Evolutionary conservation across 1,139 yeast genomes (phyloP), one percentile per base, ranked within the genome.

Genomic region (Candida smagusa): DNA sequence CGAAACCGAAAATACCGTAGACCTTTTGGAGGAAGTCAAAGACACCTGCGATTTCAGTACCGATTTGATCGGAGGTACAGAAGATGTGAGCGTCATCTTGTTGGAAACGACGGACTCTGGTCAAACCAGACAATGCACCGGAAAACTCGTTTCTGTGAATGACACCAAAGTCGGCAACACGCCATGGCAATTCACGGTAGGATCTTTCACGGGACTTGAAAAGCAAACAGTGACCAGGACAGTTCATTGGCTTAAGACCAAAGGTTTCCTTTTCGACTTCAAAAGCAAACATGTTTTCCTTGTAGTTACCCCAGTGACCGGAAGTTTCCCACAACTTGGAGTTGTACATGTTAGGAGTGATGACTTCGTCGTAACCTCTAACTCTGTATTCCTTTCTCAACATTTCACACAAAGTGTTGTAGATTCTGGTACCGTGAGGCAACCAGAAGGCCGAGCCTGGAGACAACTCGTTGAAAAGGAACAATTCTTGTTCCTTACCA

Each of bases 21-120:
- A 88, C 78, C 49, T 74, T 78, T 55, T 84, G 73, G 59, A 92
- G 76, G 66, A 92, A 83, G 53, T 85, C 86, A 53, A 92, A 82
- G 30, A 85, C 81, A 38, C 81, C 82, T 36, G 78, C 74, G 49
- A 92, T 89, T 67, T 92, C 98, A 26, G 65, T 62, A 50, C 79
- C 89, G 49, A 92, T 86, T 70, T 92, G 97, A 41, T 84, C 92
- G 47, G 78, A 79, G 34, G 88, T 81, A 72, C 97, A 92, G 79
- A 92, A 92, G 46, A 92, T 92, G 59, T 92, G 98, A 31, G 96
- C 97, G 66, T 92, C 98, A 65, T 92, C 98, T 68, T 92, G 98
- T 65, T 92, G 98, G 80, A 92, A 92, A 65, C 97, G 77, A 65
- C 98, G 84, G 31, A 92, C 97, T 63, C 98, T 79, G 36, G 97